These are phyloP conservation scores for Botrytis deweyae DNA, from an alignment of 2,329 filamentous ascomycete species.

Conservation along the genomic window DNA sequence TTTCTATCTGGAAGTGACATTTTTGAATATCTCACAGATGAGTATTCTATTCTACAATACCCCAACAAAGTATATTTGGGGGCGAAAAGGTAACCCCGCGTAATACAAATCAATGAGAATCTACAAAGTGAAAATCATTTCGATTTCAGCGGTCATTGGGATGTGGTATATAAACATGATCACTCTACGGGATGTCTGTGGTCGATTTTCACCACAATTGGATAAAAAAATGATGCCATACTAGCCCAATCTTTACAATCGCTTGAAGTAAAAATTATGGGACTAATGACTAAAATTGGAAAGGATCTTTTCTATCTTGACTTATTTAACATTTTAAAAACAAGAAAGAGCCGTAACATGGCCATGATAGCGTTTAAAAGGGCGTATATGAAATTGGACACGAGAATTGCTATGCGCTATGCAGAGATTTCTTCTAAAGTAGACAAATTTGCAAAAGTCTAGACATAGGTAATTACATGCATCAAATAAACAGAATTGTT, in stretches of 20 bases:
- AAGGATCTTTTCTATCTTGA: background rate
- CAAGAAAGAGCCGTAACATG: background rate
- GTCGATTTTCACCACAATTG: slow-evolving; percentile 7
- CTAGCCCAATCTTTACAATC: slow-evolving; percentile 18
- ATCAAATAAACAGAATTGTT: background rate
- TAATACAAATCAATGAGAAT: background rate
- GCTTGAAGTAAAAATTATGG: background rate
- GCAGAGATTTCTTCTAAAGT: background rate
- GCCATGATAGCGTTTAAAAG: background rate
- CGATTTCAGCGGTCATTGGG: background rate
- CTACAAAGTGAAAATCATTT: background rate
- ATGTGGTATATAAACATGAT: background rate
- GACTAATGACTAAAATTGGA: slow-evolving; percentile 9
- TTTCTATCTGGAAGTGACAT: slow-evolving; percentile 6
- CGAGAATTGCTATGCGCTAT: background rate
- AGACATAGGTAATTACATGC: background rate
- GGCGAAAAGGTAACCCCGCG: background rate
- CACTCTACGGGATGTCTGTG: background rate
- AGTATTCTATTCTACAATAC: background rate
- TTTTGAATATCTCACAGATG: background rate
- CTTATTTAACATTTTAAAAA: background rate
- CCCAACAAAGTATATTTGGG: background rate
- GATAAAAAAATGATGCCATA: slow-evolving; percentile 20
- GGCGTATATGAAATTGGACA: background rate
- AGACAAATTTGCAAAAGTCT: background rate